phyloP scores from a whole-genome alignment of 2,329 filamentous ascomycete species.

The Hirsutella rhossiliensis region DNA sequence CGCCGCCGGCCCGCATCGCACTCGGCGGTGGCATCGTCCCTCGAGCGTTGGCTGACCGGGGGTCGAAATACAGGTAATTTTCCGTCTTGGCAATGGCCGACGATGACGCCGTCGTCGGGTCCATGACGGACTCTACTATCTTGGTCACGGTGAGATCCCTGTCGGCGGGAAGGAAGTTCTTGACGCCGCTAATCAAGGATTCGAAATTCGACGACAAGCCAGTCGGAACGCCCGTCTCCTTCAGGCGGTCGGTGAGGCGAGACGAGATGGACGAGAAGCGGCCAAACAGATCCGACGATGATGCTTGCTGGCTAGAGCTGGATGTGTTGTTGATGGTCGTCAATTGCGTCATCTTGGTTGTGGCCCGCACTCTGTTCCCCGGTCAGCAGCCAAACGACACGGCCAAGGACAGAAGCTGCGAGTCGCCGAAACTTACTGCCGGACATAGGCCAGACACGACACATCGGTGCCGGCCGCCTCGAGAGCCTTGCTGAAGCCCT shows the following conservation, averaged over 20 bases:
- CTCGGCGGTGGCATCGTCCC: conserved; percentile 81
- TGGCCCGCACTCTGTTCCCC: conserved; percentile 61
- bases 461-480: conserved; percentile 64
- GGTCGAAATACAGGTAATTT: conserved; percentile 94
- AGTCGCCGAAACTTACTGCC: conserved; percentile 47
- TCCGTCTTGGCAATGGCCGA: conserved; percentile 94
- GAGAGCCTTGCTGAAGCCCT: conserved; percentile 75
- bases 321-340: conserved; percentile 70
- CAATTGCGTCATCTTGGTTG: conserved; percentile 97
- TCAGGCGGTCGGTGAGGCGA: conserved; percentile 84
- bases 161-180: conserved; percentile 94
- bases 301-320: conserved; percentile 39
- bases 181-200: conserved; percentile 87
- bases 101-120: conserved; percentile 77
- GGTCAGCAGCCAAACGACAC: conserved; percentile 8
- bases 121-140: conserved; percentile 97
- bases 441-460: conserved; percentile 71
- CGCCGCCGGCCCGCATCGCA: conserved; percentile 33
- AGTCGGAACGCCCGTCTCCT: conserved; percentile 70
- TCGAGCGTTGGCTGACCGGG: conserved; percentile 80
- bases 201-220: conserved; percentile 71
- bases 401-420: neutral
- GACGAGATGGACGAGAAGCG: conserved; percentile 88
- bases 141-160: conserved; percentile 94
- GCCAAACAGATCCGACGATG: conserved; percentile 71